Evolutionary conservation across 495 filamentous ascomycete species (phyloP).

Genomic region (Acidomyces sp.): DNA sequence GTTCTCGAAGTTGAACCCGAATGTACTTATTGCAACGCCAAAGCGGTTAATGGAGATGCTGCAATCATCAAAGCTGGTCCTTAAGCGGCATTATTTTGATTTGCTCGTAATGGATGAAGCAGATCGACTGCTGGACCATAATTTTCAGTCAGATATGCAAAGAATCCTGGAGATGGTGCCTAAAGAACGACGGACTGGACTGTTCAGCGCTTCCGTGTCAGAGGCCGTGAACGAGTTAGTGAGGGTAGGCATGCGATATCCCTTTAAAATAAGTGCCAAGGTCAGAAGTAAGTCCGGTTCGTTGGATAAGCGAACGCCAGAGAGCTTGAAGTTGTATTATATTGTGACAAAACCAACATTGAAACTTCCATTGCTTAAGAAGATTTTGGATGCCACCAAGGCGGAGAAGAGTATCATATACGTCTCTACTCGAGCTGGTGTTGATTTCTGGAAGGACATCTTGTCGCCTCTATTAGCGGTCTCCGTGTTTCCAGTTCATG

Average conservation of each 20-base stretch:
- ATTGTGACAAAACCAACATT: conserved; percentile 57
- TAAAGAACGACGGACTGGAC: conserved; percentile 82
- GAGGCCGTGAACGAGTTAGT: conserved; percentile 88
- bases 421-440: conserved; percentile 85
- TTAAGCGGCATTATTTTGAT: conserved; percentile 19
- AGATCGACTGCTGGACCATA: conserved; percentile 83
- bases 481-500: conserved; percentile 67
- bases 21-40: conserved; percentile 77
- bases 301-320: conserved; percentile 80
- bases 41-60: conserved; percentile 81
- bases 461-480: conserved; percentile 55
- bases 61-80: conserved; percentile 71
- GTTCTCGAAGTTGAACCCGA: conserved; percentile 69
- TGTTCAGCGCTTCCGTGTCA: conserved; percentile 86
- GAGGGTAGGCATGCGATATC: conserved; percentile 83
- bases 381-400: conserved; percentile 57
- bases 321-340: conserved; percentile 84
- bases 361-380: conserved; percentile 60
- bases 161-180: conserved; percentile 73
- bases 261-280: conserved; percentile 83
- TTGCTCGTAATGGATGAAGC: conserved; percentile 82
- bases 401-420: conserved; percentile 87
- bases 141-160: conserved; percentile 81
- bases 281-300: conserved; percentile 62
- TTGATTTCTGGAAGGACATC: conserved; percentile 77